phyloP scores from a whole-genome alignment of 306 rosid genomes.

The Luffa aegyptiaca region DNA sequence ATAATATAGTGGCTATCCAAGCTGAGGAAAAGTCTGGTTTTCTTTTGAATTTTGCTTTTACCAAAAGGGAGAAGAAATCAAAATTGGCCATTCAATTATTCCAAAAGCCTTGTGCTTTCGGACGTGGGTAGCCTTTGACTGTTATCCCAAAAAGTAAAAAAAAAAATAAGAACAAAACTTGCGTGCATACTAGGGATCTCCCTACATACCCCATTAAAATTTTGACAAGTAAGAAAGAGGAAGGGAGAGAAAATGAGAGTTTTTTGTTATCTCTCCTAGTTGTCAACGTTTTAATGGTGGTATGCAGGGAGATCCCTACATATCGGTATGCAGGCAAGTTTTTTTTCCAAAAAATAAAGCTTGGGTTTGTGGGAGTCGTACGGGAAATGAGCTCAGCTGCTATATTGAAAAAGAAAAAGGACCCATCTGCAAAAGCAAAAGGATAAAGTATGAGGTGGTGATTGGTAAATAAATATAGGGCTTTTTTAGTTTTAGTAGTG shows the following conservation, averaged over 20 bases:
- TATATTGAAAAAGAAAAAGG: background rate
- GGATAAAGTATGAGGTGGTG: background rate
- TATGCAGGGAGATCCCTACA: too few relatives aligned
- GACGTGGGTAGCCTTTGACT: background rate
- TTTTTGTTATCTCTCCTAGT: too few relatives aligned
- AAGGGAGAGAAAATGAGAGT: too few relatives aligned
- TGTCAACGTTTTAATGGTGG: too few relatives aligned
- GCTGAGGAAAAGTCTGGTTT: background rate
- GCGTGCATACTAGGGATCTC: too few relatives aligned
- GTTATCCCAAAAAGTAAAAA: background rate
- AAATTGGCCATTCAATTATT: conserved; percentile 5
- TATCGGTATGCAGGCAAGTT: too few relatives aligned
- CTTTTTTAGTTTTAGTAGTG: background rate
- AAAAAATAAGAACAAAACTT: too few relatives aligned
- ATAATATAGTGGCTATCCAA: background rate
- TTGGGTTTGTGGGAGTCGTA: background rate
- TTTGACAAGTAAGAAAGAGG: too few relatives aligned
- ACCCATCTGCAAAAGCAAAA: background rate
- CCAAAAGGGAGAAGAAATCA: background rate
- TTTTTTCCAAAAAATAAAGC: too few relatives aligned
- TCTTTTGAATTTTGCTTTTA: background rate
- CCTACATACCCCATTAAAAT: too few relatives aligned
- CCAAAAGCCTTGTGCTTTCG: conserved; percentile 6
- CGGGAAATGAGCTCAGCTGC: conserved; percentile 1
- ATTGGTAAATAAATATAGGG: background rate